Percentiles rank a stretch among this genome's conserved stretches.
Evolutionary conservation across 371 early-diverging fungal species (phyloP).

Genomic region (Amoeboradix gromovi): DNA sequence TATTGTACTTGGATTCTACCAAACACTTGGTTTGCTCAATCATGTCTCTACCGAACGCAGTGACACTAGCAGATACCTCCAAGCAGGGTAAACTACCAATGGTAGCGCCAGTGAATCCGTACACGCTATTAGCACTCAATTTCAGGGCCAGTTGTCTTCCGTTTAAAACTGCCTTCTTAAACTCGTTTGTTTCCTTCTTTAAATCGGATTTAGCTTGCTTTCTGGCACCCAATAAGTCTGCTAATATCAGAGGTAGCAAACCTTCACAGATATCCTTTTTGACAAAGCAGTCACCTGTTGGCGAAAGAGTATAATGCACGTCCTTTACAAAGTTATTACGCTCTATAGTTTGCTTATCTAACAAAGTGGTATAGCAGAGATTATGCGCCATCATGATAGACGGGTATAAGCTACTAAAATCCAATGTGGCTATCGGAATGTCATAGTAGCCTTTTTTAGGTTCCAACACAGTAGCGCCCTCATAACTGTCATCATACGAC

Average conservation of each 20-base stretch:
- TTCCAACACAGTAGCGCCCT: conserved; percentile 97
- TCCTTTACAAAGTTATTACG: conserved; percentile 32
- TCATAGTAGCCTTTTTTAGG: conserved; percentile 88
- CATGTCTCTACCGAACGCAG: conserved; percentile 94
- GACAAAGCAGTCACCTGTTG: conserved; percentile 67
- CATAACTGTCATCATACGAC: conserved; percentile 50
- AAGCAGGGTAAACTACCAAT: conserved; percentile 90
- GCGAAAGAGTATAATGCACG: conserved; percentile 58
- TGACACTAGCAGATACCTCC: conserved; percentile 92
- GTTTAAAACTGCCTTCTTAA: conserved; percentile 68
- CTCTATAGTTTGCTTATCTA: conserved; percentile 27
- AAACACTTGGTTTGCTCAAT: conserved; percentile 66
- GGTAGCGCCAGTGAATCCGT: conserved; percentile 97
- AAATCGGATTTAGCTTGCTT: conserved; percentile 81
- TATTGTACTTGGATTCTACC: conserved; percentile 56
- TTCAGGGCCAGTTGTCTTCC: conserved; percentile 95
- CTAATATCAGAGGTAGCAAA: conserved; percentile 71
- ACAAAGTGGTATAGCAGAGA: conserved; percentile 88
- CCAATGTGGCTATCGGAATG: conserved; percentile 87
- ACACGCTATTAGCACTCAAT: conserved; percentile 96
- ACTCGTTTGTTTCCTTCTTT: conserved; percentile 65
- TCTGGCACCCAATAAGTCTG: conserved; percentile 71
- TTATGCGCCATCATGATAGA: conserved; percentile 99
- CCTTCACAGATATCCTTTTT: conserved; percentile 44
- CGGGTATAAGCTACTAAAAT: conserved; percentile 97